These are phyloP conservation scores for Stephanodiscus triporus DNA, from an alignment of 108 stramenopile genomes.

Conservation along the genomic window DNA sequence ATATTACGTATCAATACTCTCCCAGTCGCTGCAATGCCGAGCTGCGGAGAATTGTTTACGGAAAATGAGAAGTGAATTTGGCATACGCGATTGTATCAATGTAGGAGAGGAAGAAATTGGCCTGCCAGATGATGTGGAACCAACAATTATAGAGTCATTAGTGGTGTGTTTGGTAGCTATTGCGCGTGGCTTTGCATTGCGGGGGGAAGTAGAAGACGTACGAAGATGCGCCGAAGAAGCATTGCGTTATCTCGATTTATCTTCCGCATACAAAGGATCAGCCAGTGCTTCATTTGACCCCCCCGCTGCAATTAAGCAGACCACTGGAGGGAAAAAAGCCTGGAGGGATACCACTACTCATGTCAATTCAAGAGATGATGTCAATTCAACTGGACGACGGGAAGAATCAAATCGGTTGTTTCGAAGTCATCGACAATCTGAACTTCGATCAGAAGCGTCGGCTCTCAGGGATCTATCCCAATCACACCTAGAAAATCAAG, in stretches of 20 bases:
- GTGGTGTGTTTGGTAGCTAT: conserved; percentile 62
- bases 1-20: conserved; percentile 72
- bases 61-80: conserved; percentile 55
- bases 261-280: conserved; percentile 15
- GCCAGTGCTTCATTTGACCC: not conserved
- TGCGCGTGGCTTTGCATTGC: conserved; percentile 64
- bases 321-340: conserved; percentile 50
- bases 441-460: conserved; percentile 65
- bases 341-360: conserved; percentile 44
- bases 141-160: conserved; percentile 60
- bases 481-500: not conserved
- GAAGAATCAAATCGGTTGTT: conserved; percentile 73
- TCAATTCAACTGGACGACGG: conserved; percentile 48
- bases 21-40: conserved; percentile 65
- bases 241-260: conserved; percentile 7
- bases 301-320: not conserved
- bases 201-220: conserved; percentile 52
- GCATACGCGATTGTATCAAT: conserved; percentile 1
- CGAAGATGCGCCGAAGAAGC: conserved; percentile 32
- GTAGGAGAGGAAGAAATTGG: conserved; percentile 4
- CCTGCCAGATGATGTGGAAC: conserved; percentile 24
- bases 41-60: conserved; percentile 58
- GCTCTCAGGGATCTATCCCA: conserved; percentile 34
- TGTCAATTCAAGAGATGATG: conserved; percentile 7
- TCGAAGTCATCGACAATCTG: conserved; percentile 73